phyloP scores from a whole-genome alignment of 306 rosid species.

The Urtica urens region DNA sequence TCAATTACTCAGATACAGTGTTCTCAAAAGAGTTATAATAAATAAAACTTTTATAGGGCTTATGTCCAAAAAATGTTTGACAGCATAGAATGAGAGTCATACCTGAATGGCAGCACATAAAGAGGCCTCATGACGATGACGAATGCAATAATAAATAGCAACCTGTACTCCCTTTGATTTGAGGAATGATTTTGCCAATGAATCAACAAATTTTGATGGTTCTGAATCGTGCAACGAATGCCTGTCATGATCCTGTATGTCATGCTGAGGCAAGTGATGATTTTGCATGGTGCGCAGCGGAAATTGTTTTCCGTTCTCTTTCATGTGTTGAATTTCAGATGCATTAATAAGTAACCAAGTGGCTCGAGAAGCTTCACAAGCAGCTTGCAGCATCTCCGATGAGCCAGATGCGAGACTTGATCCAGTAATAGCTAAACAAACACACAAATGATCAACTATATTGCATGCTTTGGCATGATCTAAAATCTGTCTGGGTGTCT shows the following conservation, averaged over 20 bases:
- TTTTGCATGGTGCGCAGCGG: constrained; percentile 50
- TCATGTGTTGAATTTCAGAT: constrained; percentile 41
- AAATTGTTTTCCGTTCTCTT: constrained; percentile 40
- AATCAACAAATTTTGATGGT: constrained; percentile 58
- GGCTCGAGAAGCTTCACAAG: constrained; percentile 84
- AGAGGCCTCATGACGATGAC: constrained; percentile 70
- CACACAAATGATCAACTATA: constrained; percentile 68
- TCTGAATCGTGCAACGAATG: constrained; percentile 38
- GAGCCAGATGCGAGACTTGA: constrained; percentile 84
- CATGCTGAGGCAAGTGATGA: constrained; percentile 41
- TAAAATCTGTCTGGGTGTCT: constrained; percentile 43
- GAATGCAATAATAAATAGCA: constrained; percentile 74
- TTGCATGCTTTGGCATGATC: constrained; percentile 79
- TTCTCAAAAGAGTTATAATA: not conserved
- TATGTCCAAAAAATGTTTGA: not conserved
- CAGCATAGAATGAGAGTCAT: constrained; percentile 8
- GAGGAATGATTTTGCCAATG: constrained; percentile 56
- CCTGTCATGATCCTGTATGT: constrained; percentile 36
- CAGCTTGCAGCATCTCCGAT: constrained; percentile 63
- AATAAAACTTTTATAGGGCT: not conserved
- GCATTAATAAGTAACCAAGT: constrained; percentile 75
- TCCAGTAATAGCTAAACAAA: constrained; percentile 67
- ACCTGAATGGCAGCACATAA: constrained; percentile 77
- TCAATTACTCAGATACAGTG: not conserved
- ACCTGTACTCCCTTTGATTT: constrained; percentile 76